A percentile compares a stretch with the other conserved stretches of the same genome.
Conservation (phyloP, 148 eudicot species). For the Rhododendron williamsianum region DNA sequence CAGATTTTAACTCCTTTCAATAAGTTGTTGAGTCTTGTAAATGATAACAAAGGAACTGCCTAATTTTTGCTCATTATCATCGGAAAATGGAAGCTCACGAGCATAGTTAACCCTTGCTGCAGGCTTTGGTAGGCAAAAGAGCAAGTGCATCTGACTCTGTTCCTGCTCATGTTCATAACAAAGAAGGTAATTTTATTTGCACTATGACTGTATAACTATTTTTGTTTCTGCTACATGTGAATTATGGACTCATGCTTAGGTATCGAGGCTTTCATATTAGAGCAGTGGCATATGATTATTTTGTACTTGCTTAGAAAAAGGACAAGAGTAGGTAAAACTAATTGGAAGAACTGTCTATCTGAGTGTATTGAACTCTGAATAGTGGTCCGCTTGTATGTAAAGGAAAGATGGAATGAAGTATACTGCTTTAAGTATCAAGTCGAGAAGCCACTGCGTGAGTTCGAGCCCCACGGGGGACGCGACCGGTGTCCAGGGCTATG, state of each 20-base stretch:
- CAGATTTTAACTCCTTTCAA: background rate
- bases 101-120: slow-evolving; percentile 17
- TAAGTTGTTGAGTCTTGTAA: background rate
- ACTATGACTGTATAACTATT: background rate
- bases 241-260: background rate
- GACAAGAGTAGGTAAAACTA: background rate
- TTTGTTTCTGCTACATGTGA: background rate
- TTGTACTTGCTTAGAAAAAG: background rate
- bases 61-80: background rate
- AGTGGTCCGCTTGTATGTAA: background rate
- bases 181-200: slow-evolving; percentile 45
- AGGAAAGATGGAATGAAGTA: background rate
- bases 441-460: background rate
- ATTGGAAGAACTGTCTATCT: background rate
- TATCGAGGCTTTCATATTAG: background rate
- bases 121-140: slow-evolving; percentile 73
- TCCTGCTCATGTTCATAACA: slow-evolving; percentile 47
- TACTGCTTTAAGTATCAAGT: background rate
- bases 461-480: no score
- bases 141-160: slow-evolving; percentile 31
- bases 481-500: no score
- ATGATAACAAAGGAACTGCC: background rate
- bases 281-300: background rate
- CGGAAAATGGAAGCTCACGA: background rate
- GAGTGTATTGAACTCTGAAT: background rate